Evolutionary conservation across 495 filamentous ascomycete genomes (phyloP), one percentile per base, ranked within the genome.

Genomic region (Penicillium robsamsonii): DNA sequence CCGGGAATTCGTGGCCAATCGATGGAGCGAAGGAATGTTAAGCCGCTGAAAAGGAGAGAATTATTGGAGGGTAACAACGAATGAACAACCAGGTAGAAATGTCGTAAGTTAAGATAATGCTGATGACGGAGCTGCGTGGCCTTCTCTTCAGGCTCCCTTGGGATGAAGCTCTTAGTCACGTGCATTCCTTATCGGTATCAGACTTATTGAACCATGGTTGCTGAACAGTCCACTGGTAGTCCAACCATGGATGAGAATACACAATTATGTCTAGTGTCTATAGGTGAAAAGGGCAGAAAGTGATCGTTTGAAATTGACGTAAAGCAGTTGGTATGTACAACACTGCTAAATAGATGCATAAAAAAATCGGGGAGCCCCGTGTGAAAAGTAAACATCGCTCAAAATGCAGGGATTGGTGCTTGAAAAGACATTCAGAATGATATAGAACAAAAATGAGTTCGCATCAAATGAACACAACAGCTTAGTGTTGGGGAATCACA

Each of bases 71-170:
- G 2, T 15, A 31, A 48, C 53, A 25, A 25, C 15, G 2, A 41
- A 20, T 41, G n/a, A 20, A 18, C 8, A 20, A 33, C 17, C 41
- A 52, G 52, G 55, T 40, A 40, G 56, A 15, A 46, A 53, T 53
- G 25, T 46, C 17, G 46, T 29, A 27, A 64, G 54, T 57, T 44
- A 22, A 24, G 58, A 47, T 47, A 45, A 24, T 12, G 50, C 31
- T 50, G 50, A 61, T 54, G 61, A 59, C 52, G 60, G 52, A 65
- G 61, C 61, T 66, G 65, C 67, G 70, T 73, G 67, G 66, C 68
- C 68, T 70, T 60, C 49, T 43, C 55, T 18, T 18, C 6, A 9
- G 40, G 40, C 44, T 46, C 25, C 44, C 7, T 46, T 46, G 8
- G 43, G 43, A 22, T 25, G 55, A 42, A 71, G 63, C 68, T 73